Percentiles rank a stretch among this genome's conserved stretches.
phyloP scores from a whole-genome alignment of 148 eudicot species.

The Chenopodium formosanum region DNA sequence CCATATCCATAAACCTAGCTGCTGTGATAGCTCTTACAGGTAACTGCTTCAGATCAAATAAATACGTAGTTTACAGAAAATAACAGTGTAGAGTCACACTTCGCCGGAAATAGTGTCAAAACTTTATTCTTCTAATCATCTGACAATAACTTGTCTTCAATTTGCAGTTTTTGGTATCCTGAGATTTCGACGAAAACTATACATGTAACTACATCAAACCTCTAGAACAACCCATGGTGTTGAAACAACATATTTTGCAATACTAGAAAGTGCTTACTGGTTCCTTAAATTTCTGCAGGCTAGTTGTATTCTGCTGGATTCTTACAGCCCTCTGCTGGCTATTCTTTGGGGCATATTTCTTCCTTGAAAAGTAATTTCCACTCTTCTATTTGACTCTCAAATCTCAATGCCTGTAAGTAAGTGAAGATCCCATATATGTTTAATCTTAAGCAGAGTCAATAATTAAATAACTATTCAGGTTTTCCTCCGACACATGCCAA shows the following conservation, averaged over 20 bases:
- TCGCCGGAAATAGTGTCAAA: neutral
- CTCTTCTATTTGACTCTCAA: neutral
- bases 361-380: constrained; percentile 53
- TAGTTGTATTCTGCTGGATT: constrained; percentile 52
- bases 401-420: neutral
- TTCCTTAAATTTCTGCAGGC: constrained; percentile 32
- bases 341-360: constrained; percentile 58
- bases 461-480: constrained; percentile 39
- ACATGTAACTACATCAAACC: constrained; percentile 42
- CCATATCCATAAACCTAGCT: constrained; percentile 44
- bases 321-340: constrained; percentile 62
- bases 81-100: neutral
- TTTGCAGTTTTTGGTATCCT: constrained; percentile 56
- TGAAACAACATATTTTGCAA: neutral
- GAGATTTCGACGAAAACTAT: constrained; percentile 34
- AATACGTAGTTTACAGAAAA: neutral
- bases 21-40: constrained; percentile 57
- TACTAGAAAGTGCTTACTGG: neutral
- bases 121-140: neutral
- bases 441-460: neutral
- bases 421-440: neutral
- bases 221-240: neutral
- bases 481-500: constrained; percentile 62
- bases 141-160: constrained; percentile 2
- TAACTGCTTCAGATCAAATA: constrained; percentile 8